Percentiles rank a stretch among this genome's conserved stretches.
These are phyloP conservation scores for Cystobasidium pallidum DNA, from an alignment of 1,284 basidiomycete genomes.

Conservation along the genomic window DNA sequence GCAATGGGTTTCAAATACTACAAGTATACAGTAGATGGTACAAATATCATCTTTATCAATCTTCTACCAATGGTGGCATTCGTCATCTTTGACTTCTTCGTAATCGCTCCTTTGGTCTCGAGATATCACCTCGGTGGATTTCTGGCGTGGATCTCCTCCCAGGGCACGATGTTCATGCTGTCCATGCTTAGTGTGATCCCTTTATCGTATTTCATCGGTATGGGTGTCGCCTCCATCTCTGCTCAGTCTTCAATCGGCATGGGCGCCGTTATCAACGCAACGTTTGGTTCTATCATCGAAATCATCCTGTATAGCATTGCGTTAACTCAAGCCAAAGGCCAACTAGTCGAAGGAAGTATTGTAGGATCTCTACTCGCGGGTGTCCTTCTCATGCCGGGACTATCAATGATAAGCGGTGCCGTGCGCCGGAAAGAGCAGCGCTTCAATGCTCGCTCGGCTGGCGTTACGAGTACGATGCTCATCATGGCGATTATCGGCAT, in stretches of 20 bases:
- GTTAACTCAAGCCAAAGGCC: conserved; percentile 83
- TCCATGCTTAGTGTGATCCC: conserved; percentile 92
- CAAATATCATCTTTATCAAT: conserved; percentile 98
- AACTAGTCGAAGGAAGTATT: conserved; percentile 94
- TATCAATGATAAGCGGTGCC: conserved; percentile 95
- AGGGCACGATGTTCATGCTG: conserved; percentile 80
- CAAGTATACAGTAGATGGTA: conserved; percentile 98
- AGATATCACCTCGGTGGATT: conserved; percentile 62
- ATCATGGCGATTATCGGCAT: conserved; percentile 99
- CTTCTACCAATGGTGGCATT: conserved; percentile 92
- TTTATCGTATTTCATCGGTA: conserved; percentile 97
- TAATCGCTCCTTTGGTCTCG: conserved; percentile 75
- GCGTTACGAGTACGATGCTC: conserved; percentile 98
- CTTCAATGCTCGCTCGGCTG: conserved; percentile 97
- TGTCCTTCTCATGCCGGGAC: conserved; percentile 94
- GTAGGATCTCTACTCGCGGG: conserved; percentile 93
- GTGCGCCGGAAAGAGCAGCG: conserved; percentile 89
- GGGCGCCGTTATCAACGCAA: conserved; percentile 99
- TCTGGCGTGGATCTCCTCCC: conserved; percentile 71
- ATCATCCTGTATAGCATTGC: conserved; percentile 92
- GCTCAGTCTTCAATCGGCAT: conserved; percentile 98
- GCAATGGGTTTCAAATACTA: conserved; percentile 91
- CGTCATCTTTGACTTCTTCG: conserved; percentile 88
- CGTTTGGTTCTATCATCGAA: conserved; percentile 97
- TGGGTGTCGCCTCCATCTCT: conserved; percentile 98